phyloP scores from a whole-genome alignment of 2,329 filamentous ascomycete species.

The Xylaria sp. region DNA sequence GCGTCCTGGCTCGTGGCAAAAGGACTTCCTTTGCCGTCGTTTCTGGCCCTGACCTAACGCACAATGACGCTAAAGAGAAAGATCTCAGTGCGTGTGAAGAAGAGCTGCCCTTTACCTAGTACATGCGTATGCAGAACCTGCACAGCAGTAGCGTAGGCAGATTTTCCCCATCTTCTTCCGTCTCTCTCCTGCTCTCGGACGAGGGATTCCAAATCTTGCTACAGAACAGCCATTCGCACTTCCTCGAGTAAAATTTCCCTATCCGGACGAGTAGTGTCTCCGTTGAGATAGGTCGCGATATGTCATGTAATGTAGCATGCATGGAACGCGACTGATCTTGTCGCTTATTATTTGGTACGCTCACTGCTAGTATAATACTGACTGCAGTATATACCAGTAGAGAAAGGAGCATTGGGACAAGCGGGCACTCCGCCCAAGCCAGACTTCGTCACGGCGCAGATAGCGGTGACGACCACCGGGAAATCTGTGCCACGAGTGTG shows the following conservation, averaged over 20 bases:
- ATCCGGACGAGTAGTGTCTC: conserved; percentile 26
- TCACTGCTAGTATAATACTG: not conserved
- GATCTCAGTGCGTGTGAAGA: not conserved
- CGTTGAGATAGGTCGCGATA: conserved; percentile 29
- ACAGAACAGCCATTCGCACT: conserved; percentile 7
- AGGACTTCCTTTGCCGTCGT: conserved; percentile 3
- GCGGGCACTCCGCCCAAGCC: not conserved
- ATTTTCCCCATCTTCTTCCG: conserved; percentile 11
- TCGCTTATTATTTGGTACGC: conserved; percentile 9
- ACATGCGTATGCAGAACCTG: not conserved
- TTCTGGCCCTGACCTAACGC: conserved; percentile 9
- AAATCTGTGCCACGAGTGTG: conserved; percentile 15
- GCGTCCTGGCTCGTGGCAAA: conserved; percentile 15
- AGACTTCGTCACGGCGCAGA: conserved; percentile 14
- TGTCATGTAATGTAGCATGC: conserved; percentile 23
- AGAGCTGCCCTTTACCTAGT: not conserved
- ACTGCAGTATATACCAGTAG: not conserved
- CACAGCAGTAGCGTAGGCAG: conserved; percentile 22
- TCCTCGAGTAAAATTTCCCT: conserved; percentile 38
- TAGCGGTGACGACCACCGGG: conserved; percentile 20
- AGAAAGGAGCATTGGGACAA: not conserved
- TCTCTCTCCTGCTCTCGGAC: conserved; percentile 4
- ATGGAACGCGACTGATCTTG: conserved; percentile 17
- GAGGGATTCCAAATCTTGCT: conserved; percentile 37
- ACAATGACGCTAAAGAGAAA: conserved; percentile 29